These are phyloP conservation scores for Hemisphaericaspora xylanilytica DNA, from an alignment of 1,139 yeast species.

Conservation along the genomic window DNA sequence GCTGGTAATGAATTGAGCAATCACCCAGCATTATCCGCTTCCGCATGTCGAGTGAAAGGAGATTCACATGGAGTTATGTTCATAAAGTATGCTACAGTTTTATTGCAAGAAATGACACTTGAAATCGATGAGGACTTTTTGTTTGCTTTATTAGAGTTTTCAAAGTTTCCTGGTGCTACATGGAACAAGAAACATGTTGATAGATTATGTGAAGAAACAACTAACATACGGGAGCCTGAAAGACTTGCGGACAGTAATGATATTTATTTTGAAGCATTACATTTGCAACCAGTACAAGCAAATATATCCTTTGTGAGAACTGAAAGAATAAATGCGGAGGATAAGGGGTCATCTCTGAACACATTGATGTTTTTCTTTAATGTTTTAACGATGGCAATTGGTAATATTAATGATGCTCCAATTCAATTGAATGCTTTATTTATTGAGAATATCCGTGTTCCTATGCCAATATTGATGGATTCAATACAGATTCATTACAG, in stretches of 20 bases:
- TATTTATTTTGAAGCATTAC: constrained; percentile 87
- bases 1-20: constrained; percentile 78
- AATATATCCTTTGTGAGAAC: constrained; percentile 92
- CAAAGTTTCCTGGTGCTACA: constrained; percentile 67
- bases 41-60: constrained; percentile 81
- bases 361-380: constrained; percentile 75
- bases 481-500: constrained; percentile 84
- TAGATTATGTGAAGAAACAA: constrained; percentile 58
- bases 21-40: constrained; percentile 88
- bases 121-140: constrained; percentile 94
- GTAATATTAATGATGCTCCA: constrained; percentile 97
- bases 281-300: constrained; percentile 85
- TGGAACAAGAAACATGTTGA: constrained; percentile 56
- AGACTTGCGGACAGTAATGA: constrained; percentile 62
- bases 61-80: constrained; percentile 86
- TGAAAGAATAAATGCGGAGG: constrained; percentile 65
- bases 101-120: constrained; percentile 86
- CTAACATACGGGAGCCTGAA: constrained; percentile 67
- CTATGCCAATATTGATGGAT: constrained; percentile 68
- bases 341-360: constrained; percentile 58
- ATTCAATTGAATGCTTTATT: constrained; percentile 82
- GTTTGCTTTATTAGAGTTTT: constrained; percentile 76
- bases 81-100: constrained; percentile 84
- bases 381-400: constrained; percentile 93
- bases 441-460: constrained; percentile 86